Evolutionary conservation across 2,329 filamentous ascomycete genomes (phyloP).

Genomic region (Xylariales sp.): DNA sequence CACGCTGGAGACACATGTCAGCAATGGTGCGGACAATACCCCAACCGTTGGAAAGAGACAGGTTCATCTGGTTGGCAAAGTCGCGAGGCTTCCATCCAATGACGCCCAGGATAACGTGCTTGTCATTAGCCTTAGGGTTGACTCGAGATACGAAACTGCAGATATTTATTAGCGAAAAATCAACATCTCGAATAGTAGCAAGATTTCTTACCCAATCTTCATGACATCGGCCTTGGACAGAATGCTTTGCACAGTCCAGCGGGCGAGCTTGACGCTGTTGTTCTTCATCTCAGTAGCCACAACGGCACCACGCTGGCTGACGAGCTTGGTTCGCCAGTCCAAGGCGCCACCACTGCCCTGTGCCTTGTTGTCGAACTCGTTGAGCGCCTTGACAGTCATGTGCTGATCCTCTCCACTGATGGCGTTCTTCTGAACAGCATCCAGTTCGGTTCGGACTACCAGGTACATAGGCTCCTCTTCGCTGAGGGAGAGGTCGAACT

Average conservation of each 20-base stretch:
- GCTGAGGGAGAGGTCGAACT: constrained; percentile 92
- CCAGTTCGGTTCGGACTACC: constrained; percentile 89
- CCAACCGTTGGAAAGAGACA: constrained; percentile 96
- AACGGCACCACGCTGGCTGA: constrained; percentile 91
- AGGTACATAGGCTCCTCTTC: constrained; percentile 92
- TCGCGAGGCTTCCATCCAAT: constrained; percentile 97
- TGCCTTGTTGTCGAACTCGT: constrained; percentile 98
- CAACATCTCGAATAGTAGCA: constrained; percentile 1
- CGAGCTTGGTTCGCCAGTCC: constrained; percentile 95
- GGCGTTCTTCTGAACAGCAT: constrained; percentile 93
- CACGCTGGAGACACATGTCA: constrained; percentile 81
- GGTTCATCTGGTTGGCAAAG: constrained; percentile 96
- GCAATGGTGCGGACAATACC: constrained; percentile 97
- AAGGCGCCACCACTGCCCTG: constrained; percentile 91
- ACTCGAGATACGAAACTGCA: constrained; percentile 89
- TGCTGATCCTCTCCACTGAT: constrained; percentile 89
- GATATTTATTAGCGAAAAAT: constrained; percentile 16
- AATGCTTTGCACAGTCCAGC: constrained; percentile 97
- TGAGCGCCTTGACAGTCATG: constrained; percentile 90
- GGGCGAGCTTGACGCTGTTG: constrained; percentile 96
- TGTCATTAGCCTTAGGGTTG: constrained; percentile 88
- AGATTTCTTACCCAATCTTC: constrained; percentile 79
- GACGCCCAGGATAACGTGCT: constrained; percentile 92
- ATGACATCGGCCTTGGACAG: constrained; percentile 96
- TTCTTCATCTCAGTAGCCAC: constrained; percentile 99